These are phyloP conservation scores for Acorus calamus DNA, from an alignment of 106 monocot genomes.

Conservation along the genomic window DNA sequence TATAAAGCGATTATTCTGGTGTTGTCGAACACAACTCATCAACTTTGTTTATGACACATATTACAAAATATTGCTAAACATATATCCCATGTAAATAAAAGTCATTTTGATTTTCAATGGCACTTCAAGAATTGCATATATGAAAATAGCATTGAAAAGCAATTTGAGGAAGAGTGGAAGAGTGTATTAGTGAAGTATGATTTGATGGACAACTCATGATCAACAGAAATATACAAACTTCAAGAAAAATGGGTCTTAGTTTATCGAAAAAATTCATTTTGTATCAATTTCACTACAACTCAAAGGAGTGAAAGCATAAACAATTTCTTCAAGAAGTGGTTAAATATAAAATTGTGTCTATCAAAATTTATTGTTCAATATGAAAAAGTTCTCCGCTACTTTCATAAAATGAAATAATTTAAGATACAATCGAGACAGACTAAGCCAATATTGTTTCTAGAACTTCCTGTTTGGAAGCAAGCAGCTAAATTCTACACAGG, in stretches of 20 bases:
- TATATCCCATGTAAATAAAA: constrained; percentile 18
- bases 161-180: constrained; percentile 26
- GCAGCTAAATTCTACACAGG: constrained; percentile 46
- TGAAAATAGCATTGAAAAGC: constrained; percentile 22
- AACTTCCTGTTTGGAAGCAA: constrained; percentile 30
- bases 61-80: constrained; percentile 26
- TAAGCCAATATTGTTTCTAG: constrained; percentile 24
- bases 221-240: constrained; percentile 20
- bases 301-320: constrained; percentile 37
- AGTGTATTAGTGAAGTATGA: constrained; percentile 27
- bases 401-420: constrained; percentile 37
- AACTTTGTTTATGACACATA: constrained; percentile 49
- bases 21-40: constrained; percentile 24
- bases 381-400: constrained; percentile 22
- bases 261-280: constrained; percentile 27
- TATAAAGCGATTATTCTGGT: neutral
- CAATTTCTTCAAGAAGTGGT: constrained; percentile 25
- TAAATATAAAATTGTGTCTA: constrained; percentile 40
- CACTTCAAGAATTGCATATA: constrained; percentile 42
- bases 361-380: constrained; percentile 38
- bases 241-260: constrained; percentile 38
- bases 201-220: constrained; percentile 29
- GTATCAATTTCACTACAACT: constrained; percentile 31
- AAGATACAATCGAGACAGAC: constrained; percentile 23
- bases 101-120: constrained; percentile 22